These are phyloP conservation scores for Hordeum pubiflorum DNA, from an alignment of 202 grass and related monocot species.

Conservation along the genomic window DNA sequence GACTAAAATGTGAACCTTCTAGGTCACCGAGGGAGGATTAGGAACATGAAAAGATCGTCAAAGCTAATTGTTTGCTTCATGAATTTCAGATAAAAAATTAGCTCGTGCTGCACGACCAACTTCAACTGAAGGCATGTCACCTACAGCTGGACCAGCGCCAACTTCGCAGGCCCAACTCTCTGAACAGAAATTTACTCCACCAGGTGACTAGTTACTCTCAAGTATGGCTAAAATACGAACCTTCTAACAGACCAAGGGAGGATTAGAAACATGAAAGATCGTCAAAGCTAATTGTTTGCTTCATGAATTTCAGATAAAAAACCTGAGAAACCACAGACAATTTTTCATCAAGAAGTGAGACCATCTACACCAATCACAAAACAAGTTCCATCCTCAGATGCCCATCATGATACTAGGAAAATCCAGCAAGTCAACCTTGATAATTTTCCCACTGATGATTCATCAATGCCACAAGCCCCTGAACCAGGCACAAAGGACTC, in stretches of 20 bases:
- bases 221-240: not conserved
- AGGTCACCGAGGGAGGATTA: not conserved
- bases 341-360: slow-evolving; percentile 15
- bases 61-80: slow-evolving; percentile 17
- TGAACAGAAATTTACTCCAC: not conserved
- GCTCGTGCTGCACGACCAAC: not conserved
- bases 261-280: not conserved
- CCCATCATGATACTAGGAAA: not conserved
- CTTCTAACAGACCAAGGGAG: not conserved
- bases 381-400: slow-evolving; percentile 6
- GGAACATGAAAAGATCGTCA: not conserved
- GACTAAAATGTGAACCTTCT: not conserved
- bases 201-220: slow-evolving; percentile 21
- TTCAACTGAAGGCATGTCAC: not conserved
- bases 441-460: not conserved
- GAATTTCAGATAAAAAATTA: slow-evolving; percentile 24
- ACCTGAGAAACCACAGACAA: not conserved
- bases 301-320: slow-evolving; percentile 10
- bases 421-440: slow-evolving; percentile 24
- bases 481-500: not conserved
- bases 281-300: slow-evolving; percentile 16
- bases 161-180: not conserved
- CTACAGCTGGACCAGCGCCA: not conserved
- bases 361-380: not conserved
- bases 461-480: not conserved